Percentiles rank a stretch among this genome's conserved stretches.
phyloP scores from a whole-genome alignment of 1,284 basidiomycete species.

The Cutaneotrichosporon cutaneum region DNA sequence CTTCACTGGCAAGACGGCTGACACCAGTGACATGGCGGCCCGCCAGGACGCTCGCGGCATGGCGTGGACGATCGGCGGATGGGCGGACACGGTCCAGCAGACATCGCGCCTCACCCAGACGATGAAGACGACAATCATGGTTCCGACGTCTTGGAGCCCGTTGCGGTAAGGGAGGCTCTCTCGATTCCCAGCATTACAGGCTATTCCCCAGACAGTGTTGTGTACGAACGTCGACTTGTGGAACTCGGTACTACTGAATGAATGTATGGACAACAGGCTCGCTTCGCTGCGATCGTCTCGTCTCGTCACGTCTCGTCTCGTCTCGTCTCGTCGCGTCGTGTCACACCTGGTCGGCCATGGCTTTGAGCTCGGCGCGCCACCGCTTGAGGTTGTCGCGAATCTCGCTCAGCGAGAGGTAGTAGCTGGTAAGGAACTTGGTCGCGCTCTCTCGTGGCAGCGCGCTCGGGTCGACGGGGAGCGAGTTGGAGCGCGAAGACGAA shows the following conservation, averaged over 20 bases:
- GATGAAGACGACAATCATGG: conserved; percentile 50
- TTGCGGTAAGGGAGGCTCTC: conserved; percentile 24
- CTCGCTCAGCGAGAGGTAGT: conserved; percentile 11
- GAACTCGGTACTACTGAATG: conserved; percentile 5
- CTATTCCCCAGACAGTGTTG: background rate
- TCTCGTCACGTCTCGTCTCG: background rate
- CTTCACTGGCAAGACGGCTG: background rate
- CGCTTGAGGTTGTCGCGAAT: conserved; percentile 3
- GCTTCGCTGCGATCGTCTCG: background rate
- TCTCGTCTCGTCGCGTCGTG: background rate
- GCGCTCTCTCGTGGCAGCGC: background rate
- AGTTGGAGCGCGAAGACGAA: background rate
- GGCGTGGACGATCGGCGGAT: conserved; percentile 88
- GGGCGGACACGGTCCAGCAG: conserved; percentile 83
- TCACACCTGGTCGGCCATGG: conserved; percentile 11
- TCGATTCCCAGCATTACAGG: conserved; percentile 8
- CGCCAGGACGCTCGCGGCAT: conserved; percentile 78
- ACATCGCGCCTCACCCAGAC: conserved; percentile 48
- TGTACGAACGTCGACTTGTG: background rate
- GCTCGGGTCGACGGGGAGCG: background rate
- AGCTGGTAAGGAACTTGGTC: conserved; percentile 6
- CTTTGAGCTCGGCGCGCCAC: conserved; percentile 4
- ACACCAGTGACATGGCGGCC: conserved; percentile 62
- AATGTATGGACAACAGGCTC: conserved; percentile 1
- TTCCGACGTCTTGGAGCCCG: conserved; percentile 50